Conservation (phyloP, 1,139 yeast species). For the Yamadazyma dushanensis region DNA sequence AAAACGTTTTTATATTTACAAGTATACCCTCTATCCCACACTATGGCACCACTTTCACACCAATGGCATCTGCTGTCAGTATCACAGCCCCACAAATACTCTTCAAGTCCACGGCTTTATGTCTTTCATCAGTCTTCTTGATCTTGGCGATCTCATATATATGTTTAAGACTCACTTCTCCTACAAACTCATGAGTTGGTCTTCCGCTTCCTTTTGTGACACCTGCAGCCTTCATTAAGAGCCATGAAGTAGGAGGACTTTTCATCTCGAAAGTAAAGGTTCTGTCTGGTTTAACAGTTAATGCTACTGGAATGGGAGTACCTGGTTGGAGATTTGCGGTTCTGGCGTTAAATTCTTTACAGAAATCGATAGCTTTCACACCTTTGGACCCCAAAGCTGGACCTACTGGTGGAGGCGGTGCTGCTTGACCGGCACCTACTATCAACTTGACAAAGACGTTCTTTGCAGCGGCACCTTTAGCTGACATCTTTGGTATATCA, state of each 20-base stretch:
- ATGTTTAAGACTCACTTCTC: conserved; percentile 81
- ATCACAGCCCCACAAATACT: conserved; percentile 80
- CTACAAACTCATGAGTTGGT: conserved; percentile 54
- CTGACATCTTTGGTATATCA: conserved; percentile 25
- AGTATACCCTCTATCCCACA: not conserved
- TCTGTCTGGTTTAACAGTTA: conserved; percentile 91
- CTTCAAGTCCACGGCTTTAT: conserved; percentile 67
- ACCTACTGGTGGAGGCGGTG: conserved; percentile 99
- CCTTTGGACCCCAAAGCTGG: conserved; percentile 99
- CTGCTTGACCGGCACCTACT: conserved; percentile 98
- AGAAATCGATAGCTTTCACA: conserved; percentile 96
- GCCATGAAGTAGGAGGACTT: conserved; percentile 90
- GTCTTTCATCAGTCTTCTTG: conserved; percentile 83
- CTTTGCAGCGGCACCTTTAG: conserved; percentile 22
- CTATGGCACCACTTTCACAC: conserved; percentile 75
- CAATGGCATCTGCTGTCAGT: conserved; percentile 86
- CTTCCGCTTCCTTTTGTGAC: conserved; percentile 75
- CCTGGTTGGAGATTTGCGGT: conserved; percentile 87
- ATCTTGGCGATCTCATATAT: conserved; percentile 93
- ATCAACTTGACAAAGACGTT: conserved; percentile 76
- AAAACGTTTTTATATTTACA: conserved; percentile 10
- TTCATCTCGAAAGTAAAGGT: conserved; percentile 82
- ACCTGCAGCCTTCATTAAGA: conserved; percentile 80
- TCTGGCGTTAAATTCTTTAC: conserved; percentile 97
- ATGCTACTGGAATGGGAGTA: conserved; percentile 82